Percentiles rank a stretch among this genome's conserved stretches.
phyloP scores from a whole-genome alignment of 768 basidiomycete genomes.

The Amanita fuliginea region DNA sequence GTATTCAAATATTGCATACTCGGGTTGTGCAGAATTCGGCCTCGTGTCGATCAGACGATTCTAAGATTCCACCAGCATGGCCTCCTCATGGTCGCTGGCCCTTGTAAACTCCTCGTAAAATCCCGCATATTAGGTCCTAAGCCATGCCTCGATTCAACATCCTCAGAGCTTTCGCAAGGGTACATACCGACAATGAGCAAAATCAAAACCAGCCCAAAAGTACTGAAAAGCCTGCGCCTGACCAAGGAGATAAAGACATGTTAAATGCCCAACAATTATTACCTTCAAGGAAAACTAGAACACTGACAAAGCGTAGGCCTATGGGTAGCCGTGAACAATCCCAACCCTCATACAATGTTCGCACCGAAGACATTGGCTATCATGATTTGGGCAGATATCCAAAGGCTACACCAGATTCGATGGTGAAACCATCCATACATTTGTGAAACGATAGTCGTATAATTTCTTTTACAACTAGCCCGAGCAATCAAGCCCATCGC shows the following conservation, averaged over 20 bases:
- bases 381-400: conserved; percentile 5
- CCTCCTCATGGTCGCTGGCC: too few relatives aligned
- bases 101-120: too few relatives aligned
- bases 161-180: conserved; percentile 12
- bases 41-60: neutral
- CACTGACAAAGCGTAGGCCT: conserved; percentile 1
- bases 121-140: neutral
- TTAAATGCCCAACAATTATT: neutral
- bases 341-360: conserved; percentile 3
- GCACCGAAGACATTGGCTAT: neutral
- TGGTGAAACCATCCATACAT: neutral
- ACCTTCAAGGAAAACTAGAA: neutral
- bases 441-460: neutral
- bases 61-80: neutral
- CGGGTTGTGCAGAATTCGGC: too few relatives aligned
- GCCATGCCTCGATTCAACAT: conserved; percentile 16
- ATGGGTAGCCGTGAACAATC: neutral
- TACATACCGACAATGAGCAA: neutral
- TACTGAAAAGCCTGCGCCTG: neutral
- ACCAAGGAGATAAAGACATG: neutral
- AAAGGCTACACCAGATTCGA: neutral
- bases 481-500: neutral
- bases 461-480: neutral
- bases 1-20: neutral
- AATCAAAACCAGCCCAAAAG: neutral